A percentile compares a stretch with the other conserved stretches of the same genome.
Conservation (phyloP, 441 rosid genomes). For the Populus hybrid region DNA sequence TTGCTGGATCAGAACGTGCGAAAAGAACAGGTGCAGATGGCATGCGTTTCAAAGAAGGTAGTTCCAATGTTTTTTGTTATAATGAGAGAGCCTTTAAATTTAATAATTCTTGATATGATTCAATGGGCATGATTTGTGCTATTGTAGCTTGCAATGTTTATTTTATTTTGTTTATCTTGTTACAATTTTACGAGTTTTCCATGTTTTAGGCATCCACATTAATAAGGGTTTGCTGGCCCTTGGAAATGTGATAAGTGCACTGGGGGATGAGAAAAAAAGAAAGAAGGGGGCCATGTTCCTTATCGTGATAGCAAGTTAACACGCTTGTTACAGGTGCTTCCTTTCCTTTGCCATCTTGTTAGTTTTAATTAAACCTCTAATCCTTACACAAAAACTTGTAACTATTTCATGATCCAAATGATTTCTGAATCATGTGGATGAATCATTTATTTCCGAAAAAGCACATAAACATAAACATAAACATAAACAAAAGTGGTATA, state of each 20-base stretch:
- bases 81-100: neutral
- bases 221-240: constrained; percentile 93
- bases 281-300: constrained; percentile 96
- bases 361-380: neutral
- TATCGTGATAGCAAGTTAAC: constrained; percentile 99
- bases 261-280: constrained; percentile 94
- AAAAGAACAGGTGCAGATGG: constrained; percentile 97
- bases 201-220: constrained; percentile 73
- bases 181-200: neutral
- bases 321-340: constrained; percentile 75
- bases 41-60: constrained; percentile 97
- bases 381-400: neutral
- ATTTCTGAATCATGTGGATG: neutral
- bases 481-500: neutral
- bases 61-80: neutral
- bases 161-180: neutral
- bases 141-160: neutral
- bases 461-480: neutral
- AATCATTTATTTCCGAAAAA: too few species aligned
- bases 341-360: neutral
- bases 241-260: constrained; percentile 94
- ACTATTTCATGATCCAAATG: neutral
- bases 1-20: constrained; percentile 97
- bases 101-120: neutral
- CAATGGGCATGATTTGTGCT: neutral